Base-by-base conservation (phyloP, 495 filamentous ascomycete species). In the Lentithecium fluviatile region DNA sequence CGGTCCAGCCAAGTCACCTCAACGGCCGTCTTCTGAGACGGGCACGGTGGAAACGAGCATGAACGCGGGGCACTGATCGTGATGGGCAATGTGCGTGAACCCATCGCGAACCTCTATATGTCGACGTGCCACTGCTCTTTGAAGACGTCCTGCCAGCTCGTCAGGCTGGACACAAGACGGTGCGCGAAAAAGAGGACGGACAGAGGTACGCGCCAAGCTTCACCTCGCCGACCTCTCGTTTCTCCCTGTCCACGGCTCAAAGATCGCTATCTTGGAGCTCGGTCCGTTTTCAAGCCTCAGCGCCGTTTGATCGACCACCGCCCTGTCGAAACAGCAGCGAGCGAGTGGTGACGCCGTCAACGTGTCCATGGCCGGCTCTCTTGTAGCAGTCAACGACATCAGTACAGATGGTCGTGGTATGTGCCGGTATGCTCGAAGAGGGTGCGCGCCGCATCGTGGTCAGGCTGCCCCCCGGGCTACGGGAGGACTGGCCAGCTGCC, bases 281-380 rank as follows among this genome's bases (percentile, higher is more conserved):
- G 64, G 59, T 40, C 56, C 60, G 32, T 48, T 46, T 38, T 58
- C 64, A 59, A 59, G 64, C 55, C 64, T 62, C 59, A 55, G 55
- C 64, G 64, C 64, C 64, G 59, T 62, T 67, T 67, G 64, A 67
- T 63, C 60, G 59, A 45, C 53, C 59, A 34, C 56, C 43, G 59
- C 59, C 55, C 58, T 67, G 59, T 54, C 56, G 54, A 48, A 56
- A 47, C 40, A 45, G 34, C 53, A 38, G 52, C 53, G 45, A 42
- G 49, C 25, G 40, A 57, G 38, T 38, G 46, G 59, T 45, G 60
- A 63, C 59, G 59, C 48, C 50, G 64, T 58, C 58, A 62, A 57
- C 55, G 38, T 43, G 26, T 13, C 26, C 15, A n/a, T 25, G 13
- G 24, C 45, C 3, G n/a, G n/a, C n/a, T n/a, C n/a, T n/a, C n/a